Base-by-base conservation (phyloP, 2,329 filamentous ascomycete genomes). In the Colletotrichum aenigma region DNA sequence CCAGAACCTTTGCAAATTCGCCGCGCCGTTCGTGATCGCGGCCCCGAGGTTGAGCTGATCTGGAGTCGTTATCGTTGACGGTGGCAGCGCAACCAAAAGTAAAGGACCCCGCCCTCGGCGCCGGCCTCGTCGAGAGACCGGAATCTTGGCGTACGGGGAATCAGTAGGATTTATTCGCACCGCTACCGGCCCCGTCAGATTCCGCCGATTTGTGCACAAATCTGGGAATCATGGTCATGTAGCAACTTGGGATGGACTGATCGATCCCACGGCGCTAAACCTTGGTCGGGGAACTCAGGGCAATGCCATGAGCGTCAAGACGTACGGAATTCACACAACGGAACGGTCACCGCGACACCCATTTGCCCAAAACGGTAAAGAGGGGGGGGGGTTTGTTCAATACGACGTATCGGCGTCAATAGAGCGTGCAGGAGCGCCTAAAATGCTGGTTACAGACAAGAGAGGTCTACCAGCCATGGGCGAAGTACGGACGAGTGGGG, bases 121-220 rank as follows among this genome's bases (percentile, higher is more conserved):
- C 58, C 70, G 74, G 74, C 70, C 43, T 73, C 48, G 16, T 65
- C 56, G 52, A 68, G 34, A 69, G 24, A 34, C 74, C 74, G 74
- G 70, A 3, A 36, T 38, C 64, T 69, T 60, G 64, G 58, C 64
- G 28, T 26, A 32, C 70, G 74, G 70, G 58, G 56, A 28, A n/a
- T 36, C 56, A 43, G 62, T 62, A 38, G 30, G 32, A 48, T 36
- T 60, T 71, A n/a, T 62, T 72, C 21, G 48, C 43, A 64, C 64
- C 38, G 73, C 60, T 48, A 24, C 38, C 69, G 73, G 73, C 64
- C 56, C 43, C 64, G 70, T 64, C 43, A 64, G 38, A 30, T 48
- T 48, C 73, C 64, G 73, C 70, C 73, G 64, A 72, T 16, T 34
- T 16, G 34, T 73, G 55, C 43, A 60, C 43, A 67, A 32, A 21